These are phyloP conservation scores for Homolaphlyctis polyrhiza DNA, from an alignment of 371 early-diverging fungal genomes.

Conservation along the genomic window DNA sequence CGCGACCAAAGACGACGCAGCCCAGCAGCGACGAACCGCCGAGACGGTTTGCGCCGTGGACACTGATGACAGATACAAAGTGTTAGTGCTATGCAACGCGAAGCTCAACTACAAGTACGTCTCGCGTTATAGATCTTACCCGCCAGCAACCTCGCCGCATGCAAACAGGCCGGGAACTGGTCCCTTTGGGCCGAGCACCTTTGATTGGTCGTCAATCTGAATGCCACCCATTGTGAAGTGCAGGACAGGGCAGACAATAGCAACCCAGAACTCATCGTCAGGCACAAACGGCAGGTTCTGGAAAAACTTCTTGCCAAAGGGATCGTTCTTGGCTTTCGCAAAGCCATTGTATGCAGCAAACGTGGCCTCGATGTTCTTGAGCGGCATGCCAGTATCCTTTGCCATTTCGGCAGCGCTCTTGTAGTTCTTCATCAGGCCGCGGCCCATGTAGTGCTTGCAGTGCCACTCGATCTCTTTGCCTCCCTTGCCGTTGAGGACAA, in stretches of 20 bases:
- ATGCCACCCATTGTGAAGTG: constrained; percentile 98
- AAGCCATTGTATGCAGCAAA: constrained; percentile 77
- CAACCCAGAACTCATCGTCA: constrained; percentile 76
- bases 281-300: constrained; percentile 70
- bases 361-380: constrained; percentile 63
- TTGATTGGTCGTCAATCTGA: constrained; percentile 75
- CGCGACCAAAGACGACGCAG: constrained; percentile 95
- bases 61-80: constrained; percentile 29
- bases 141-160: constrained; percentile 42
- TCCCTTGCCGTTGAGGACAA: constrained; percentile 79
- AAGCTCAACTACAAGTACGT: too few species aligned
- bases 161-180: constrained; percentile 83
- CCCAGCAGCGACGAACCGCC: constrained; percentile 96
- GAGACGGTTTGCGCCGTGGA: constrained; percentile 97
- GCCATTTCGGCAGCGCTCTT: constrained; percentile 70
- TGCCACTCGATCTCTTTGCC: constrained; percentile 92
- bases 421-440: constrained; percentile 79
- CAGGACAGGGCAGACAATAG: constrained; percentile 84
- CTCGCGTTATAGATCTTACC: not conserved
- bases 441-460: constrained; percentile 88
- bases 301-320: constrained; percentile 87
- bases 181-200: constrained; percentile 55
- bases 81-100: too few species aligned
- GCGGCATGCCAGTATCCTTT: constrained; percentile 72
- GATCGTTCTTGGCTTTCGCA: constrained; percentile 71